phyloP scores from a whole-genome alignment of 352 stramenopile genomes.

The Saprolegnia diclina region DNA sequence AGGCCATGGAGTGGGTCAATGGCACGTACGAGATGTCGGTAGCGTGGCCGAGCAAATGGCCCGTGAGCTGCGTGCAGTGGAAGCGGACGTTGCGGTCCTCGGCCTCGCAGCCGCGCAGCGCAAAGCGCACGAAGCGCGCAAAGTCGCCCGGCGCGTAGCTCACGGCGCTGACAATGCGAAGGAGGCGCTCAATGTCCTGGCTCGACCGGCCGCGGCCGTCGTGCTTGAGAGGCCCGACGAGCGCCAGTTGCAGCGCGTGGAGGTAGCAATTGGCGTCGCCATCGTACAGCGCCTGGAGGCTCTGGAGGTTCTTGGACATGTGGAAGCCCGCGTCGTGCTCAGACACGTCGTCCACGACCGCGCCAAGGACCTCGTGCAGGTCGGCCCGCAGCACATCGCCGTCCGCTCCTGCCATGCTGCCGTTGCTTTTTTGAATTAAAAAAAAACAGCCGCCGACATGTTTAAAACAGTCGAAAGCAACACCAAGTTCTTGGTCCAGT shows the following conservation, averaged over 20 bases:
- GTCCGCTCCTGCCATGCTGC: neutral
- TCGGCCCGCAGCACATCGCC: conserved; percentile 3
- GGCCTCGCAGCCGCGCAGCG: conserved; percentile 45
- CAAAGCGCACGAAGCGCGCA: conserved; percentile 33
- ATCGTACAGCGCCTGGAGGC: conserved; percentile 40
- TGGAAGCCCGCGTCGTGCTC: conserved; percentile 42
- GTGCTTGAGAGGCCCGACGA: conserved; percentile 46
- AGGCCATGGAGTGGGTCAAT: neutral
- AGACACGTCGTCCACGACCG: neutral
- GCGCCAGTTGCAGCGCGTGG: conserved; percentile 52
- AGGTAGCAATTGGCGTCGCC: conserved; percentile 33
- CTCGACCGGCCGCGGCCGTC: conserved; percentile 45
- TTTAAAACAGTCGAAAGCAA: neutral
- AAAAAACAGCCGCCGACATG: neutral
- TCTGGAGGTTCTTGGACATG: conserved; percentile 38
- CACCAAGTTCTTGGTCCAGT: too few relatives aligned
- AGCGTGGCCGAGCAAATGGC: conserved; percentile 49
- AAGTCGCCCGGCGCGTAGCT: conserved; percentile 47
- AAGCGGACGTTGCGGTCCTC: conserved; percentile 55
- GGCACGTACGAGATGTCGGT: conserved; percentile 46
- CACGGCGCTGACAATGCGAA: conserved; percentile 27
- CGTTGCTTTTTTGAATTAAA: neutral
- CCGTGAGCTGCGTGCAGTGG: conserved; percentile 55
- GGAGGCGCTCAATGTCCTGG: conserved; percentile 28
- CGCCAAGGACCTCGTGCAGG: conserved; percentile 16